These are phyloP conservation scores for Tinospora cordifolia DNA, from an alignment of 164 flowering plant genomes.

Conservation along the genomic window DNA sequence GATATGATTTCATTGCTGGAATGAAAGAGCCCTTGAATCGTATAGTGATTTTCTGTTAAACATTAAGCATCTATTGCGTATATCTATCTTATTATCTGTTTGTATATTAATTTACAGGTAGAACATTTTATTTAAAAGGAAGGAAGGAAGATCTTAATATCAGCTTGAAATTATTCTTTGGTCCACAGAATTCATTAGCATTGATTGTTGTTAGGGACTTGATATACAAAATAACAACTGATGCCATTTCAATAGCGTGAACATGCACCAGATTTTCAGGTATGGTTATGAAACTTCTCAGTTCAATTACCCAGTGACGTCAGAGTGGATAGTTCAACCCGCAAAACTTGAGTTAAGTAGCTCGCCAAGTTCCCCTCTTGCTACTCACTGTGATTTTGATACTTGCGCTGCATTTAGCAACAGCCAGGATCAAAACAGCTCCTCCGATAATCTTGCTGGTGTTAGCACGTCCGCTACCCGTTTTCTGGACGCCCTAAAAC, in stretches of 20 bases:
- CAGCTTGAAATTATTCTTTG: background rate
- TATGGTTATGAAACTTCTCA: conserved; percentile 32
- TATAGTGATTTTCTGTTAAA: background rate
- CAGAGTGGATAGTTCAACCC: conserved; percentile 32
- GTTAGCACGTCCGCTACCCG: conserved; percentile 30
- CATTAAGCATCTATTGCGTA: background rate
- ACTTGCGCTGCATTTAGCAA: conserved; percentile 39
- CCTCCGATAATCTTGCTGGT: conserved; percentile 45
- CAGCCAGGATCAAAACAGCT: conserved; percentile 54
- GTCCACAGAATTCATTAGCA: background rate
- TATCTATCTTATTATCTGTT: too few species aligned
- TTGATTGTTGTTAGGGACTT: background rate
- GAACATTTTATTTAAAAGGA: background rate
- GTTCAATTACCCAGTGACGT: conserved; percentile 27
- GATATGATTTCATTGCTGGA: background rate
- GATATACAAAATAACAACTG: background rate
- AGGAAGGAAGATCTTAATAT: background rate
- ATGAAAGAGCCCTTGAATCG: background rate
- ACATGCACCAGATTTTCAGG: conserved; percentile 36
- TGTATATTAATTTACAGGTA: conserved; percentile 8
- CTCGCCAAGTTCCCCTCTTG: conserved; percentile 61
- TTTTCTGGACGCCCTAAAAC: conserved; percentile 12
- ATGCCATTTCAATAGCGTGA: conserved; percentile 36
- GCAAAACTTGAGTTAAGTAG: conserved; percentile 38
- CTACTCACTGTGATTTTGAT: conserved; percentile 46